Base-by-base conservation (phyloP, 305 asterid genomes). In the Fraxinus sp. region DNA sequence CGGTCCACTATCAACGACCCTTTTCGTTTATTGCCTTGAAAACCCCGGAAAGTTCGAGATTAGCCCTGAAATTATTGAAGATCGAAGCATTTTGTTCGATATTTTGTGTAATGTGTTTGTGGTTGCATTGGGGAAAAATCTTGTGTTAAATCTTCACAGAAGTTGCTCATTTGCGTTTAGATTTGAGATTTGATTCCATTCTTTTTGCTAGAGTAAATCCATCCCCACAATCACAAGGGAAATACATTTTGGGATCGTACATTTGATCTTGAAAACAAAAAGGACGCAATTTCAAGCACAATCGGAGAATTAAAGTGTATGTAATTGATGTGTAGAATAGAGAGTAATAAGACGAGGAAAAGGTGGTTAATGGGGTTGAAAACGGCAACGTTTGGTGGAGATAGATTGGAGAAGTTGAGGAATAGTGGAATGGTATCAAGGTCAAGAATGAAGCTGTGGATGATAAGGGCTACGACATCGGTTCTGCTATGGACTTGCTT, bases 401-500 rank as follows among this genome's bases (percentile, higher is more conserved):
- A 88, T 4, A 85, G 93, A 82, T 88, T 89, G 87, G 97, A 90
- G 92, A 91, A 89, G 86, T 83, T 89, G 83, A 90, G 89, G 82
- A 86, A 89, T 79, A 88, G 90, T 75, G 90, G 92, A 28, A 73
- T 89, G 88, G 89, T 90, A 10, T 91, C 95, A 41, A 82, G 93
- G 86, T 90, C 97, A 8, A 84, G 95, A 74, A 91, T 92, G 94
- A 93, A 93, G 90, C 87, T 93, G 26, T 93, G 97, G 97, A 89
- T 89, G 83, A 89, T 93, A 70, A 89, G 97, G 81, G 96, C 92
- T 22, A 90, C 94, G 0, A 92, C 96, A 0, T 86, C 94, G 28
- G 64, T 93, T 82, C 70, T 93, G 85, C 85, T 93, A 78, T 93
- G 96, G 96, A 93, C 96, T 82, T 93, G 94, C 81, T 84, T 93